phyloP scores from a whole-genome alignment of 176 grass and related monocot genomes.

The Calamus simplicifolius region DNA sequence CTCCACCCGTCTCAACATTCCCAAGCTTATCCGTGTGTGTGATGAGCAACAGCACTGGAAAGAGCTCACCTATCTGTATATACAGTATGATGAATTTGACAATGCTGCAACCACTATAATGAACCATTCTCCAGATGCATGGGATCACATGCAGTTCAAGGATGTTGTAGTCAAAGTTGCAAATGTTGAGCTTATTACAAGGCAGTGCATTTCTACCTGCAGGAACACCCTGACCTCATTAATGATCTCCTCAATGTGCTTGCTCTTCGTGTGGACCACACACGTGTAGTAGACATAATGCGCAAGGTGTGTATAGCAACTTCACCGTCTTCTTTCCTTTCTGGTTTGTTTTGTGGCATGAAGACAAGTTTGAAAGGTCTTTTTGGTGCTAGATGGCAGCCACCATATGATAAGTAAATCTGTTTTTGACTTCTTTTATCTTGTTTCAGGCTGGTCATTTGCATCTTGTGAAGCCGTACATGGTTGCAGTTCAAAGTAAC shows the following conservation, averaged over 20 bases:
- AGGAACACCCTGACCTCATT: conserved; percentile 97
- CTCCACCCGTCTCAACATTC: conserved; percentile 81
- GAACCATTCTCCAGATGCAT: conserved; percentile 97
- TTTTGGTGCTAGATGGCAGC: background rate
- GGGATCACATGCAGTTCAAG: conserved; percentile 99
- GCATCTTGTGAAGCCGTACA: conserved; percentile 95
- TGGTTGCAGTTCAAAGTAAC: conserved; percentile 98
- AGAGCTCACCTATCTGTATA: conserved; percentile 91
- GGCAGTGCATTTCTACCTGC: conserved; percentile 94
- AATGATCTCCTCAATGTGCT: conserved; percentile 92
- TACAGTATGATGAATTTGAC: conserved; percentile 90
- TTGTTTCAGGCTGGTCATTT: conserved; percentile 70
- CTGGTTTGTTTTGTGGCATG: no score
- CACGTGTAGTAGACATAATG: conserved; percentile 91
- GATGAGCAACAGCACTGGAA: conserved; percentile 99
- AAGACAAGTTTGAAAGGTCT: no score
- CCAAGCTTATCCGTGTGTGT: conserved; percentile 88
- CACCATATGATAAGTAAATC: background rate
- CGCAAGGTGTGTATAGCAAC: conserved; percentile 56
- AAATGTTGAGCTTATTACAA: conserved; percentile 96
- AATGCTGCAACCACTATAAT: conserved; percentile 99
- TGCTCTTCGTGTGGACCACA: conserved; percentile 87
- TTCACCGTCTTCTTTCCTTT: no score
- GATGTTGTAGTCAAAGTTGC: conserved; percentile 93
- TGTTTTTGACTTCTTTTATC: conserved; percentile 6